Percentiles rank a stretch among this genome's conserved stretches.
These are phyloP conservation scores for Porphyrellus cyaneotinctus DNA, from an alignment of 768 basidiomycete species.

Conservation along the genomic window DNA sequence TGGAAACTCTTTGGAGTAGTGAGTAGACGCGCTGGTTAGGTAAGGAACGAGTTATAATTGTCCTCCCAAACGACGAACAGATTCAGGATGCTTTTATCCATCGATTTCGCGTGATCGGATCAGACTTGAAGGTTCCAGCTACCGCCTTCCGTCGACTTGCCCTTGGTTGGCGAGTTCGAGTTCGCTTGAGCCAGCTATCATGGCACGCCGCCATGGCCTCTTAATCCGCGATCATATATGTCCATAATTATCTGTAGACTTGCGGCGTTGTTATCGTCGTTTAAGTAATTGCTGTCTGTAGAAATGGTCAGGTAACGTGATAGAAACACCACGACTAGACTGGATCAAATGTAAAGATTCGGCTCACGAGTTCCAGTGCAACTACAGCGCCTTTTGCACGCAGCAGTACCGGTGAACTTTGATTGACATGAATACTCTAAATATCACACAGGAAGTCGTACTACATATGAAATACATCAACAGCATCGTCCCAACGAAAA, in stretches of 20 bases:
- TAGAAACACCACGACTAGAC: neutral
- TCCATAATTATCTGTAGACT: neutral
- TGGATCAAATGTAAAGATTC: too few relatives aligned
- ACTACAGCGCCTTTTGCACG: neutral
- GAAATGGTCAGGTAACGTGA: neutral
- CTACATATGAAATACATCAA: constrained; percentile 10
- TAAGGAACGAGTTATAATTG: neutral
- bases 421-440: neutral
- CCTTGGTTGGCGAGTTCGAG: neutral
- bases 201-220: constrained; percentile 5
- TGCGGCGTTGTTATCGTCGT: neutral
- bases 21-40: constrained; percentile 7
- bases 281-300: neutral
- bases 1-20: constrained; percentile 4
- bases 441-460: too few relatives aligned
- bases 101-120: neutral
- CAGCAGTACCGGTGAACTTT: neutral
- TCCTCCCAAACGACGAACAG: neutral
- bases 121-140: neutral
- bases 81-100: too few relatives aligned
- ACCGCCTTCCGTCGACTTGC: neutral
- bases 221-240: constrained; percentile 13
- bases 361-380: too few relatives aligned
- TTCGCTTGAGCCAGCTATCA: neutral
- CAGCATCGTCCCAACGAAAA: neutral